These are phyloP conservation scores for Cyclotella choctawhatcheeana DNA, from an alignment of 108 stramenopile species.

Conservation along the genomic window DNA sequence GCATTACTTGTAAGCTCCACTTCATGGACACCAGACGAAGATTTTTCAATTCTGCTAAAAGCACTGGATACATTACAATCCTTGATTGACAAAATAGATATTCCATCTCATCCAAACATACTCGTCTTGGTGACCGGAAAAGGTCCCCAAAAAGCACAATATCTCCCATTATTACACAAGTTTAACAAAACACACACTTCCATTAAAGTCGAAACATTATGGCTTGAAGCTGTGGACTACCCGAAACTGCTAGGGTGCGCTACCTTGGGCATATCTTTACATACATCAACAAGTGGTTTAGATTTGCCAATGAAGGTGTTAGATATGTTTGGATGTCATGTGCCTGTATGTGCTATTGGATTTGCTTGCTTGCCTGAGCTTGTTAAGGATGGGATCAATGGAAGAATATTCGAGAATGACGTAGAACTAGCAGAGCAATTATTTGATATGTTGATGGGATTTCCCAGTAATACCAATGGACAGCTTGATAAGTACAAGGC, in stretches of 20 bases:
- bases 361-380: constrained; percentile 93
- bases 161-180: constrained; percentile 45
- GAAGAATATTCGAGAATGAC: constrained; percentile 69
- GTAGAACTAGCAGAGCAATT: constrained; percentile 75
- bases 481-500: constrained; percentile 63
- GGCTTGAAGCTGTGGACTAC: constrained; percentile 96
- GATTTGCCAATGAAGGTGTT: constrained; percentile 99
- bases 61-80: constrained; percentile 63
- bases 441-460: constrained; percentile 53
- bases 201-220: constrained; percentile 83
- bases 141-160: constrained; percentile 88
- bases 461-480: constrained; percentile 18
- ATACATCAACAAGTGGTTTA: constrained; percentile 95
- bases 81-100: neutral
- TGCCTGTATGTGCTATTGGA: constrained; percentile 92
- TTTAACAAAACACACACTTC: constrained; percentile 39
- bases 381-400: constrained; percentile 89
- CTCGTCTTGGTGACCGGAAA: constrained; percentile 97
- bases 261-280: constrained; percentile 93
- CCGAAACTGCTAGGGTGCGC: constrained; percentile 88
- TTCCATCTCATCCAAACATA: constrained; percentile 39
- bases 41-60: constrained; percentile 92
- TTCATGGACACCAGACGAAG: constrained; percentile 99
- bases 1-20: constrained; percentile 92
- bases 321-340: constrained; percentile 95